Conservation (phyloP, 2,329 filamentous ascomycete genomes). For the Verticillium zaregamsianum region DNA sequence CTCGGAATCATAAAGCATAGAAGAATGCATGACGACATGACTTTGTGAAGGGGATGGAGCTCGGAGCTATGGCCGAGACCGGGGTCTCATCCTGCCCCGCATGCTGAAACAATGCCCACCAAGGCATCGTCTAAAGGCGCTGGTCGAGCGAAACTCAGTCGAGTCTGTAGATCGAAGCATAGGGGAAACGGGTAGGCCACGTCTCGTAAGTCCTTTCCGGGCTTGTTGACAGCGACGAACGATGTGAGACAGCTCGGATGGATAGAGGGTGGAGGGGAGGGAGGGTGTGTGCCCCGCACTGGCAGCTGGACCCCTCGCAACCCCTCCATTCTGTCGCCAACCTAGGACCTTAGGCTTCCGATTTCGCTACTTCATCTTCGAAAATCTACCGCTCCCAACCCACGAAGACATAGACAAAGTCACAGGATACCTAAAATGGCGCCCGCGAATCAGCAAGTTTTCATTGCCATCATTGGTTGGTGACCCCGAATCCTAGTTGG, state of each 20-base stretch:
- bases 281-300: not conserved
- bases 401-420: not conserved
- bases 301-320: not conserved
- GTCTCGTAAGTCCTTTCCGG: no score
- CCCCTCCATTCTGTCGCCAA: not conserved
- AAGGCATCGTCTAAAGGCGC: no score
- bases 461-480: slow-evolving; percentile 49
- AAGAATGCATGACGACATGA: slow-evolving; percentile 2
- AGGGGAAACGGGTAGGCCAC: no score
- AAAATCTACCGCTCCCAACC: not conserved
- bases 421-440: slow-evolving; percentile 27
- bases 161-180: no score
- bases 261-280: no score
- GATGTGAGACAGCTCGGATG: no score
- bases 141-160: no score
- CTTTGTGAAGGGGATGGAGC: not conserved
- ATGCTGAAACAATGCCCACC: not conserved
- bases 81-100: not conserved
- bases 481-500: not conserved
- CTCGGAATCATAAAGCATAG: no score
- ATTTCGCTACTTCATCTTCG: not conserved
- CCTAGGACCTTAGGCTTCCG: not conserved
- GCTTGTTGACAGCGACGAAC: no score
- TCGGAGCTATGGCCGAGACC: not conserved
- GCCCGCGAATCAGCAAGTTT: slow-evolving; percentile 38